phyloP scores from a whole-genome alignment of 192 early-diverging fungal species.

The Mortierella antarctica region DNA sequence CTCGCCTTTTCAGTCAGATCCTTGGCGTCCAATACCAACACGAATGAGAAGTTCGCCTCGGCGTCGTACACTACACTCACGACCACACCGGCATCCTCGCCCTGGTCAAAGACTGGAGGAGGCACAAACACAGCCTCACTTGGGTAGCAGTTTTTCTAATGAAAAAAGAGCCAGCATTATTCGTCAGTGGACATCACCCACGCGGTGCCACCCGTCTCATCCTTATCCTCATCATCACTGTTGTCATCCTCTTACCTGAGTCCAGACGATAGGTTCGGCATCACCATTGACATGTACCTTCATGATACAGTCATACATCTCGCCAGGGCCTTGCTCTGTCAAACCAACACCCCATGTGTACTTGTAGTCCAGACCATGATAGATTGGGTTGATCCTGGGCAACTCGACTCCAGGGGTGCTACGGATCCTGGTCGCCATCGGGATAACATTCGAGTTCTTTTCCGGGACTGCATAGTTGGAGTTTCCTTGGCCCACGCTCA shows the following conservation, averaged over 20 bases:
- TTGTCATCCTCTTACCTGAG: constrained; percentile 16
- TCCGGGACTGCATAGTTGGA: constrained; percentile 35
- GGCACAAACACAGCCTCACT: constrained; percentile 87
- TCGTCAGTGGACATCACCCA: no score
- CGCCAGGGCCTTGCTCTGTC: constrained; percentile 46
- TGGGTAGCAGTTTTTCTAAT: constrained; percentile 77
- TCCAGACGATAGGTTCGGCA: constrained; percentile 35
- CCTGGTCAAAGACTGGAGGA: constrained; percentile 50
- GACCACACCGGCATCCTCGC: constrained; percentile 83
- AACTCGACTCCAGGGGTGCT: constrained; percentile 63
- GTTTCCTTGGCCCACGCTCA: constrained; percentile 23
- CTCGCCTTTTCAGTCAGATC: constrained; percentile 72
- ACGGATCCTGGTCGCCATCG: constrained; percentile 44
- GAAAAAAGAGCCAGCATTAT: background rate
- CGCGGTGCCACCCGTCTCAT: no score
- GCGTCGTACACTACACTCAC: constrained; percentile 81
- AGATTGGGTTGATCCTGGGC: constrained; percentile 61
- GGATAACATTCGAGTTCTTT: constrained; percentile 41
- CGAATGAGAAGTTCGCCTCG: constrained; percentile 68
- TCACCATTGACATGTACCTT: constrained; percentile 63
- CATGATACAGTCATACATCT: constrained; percentile 67
- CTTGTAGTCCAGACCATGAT: constrained; percentile 57
- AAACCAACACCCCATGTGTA: constrained; percentile 64
- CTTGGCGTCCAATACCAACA: constrained; percentile 80
- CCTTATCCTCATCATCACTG: no score